Evolutionary conservation across 148 eudicot species (phyloP), one percentile per base, ranked within the genome.

Genomic region (Bassia scoparia): DNA sequence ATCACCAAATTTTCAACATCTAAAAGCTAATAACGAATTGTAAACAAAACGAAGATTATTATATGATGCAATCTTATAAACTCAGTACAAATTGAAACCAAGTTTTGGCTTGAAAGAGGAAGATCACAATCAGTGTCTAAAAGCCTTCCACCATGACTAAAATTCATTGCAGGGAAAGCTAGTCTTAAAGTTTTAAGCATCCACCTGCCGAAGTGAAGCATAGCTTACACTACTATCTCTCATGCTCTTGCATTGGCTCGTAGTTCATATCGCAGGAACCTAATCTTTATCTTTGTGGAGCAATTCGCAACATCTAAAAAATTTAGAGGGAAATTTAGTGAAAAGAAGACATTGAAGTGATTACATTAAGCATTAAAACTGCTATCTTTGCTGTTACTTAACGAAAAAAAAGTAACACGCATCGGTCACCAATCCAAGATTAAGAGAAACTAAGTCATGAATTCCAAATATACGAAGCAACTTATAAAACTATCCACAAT

Each of bases 191-290:
- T n/a, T 75, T 62, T 61, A 80, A 35, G 46, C 37, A 34, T 80
- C 82, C 35, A 75, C 76, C 71, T 80, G 97, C 96, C 2, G 88
- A 92, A 70, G 99, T 68, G 99, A 96, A 67, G 99, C 97, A 78
- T 96, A 96, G 75, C 97, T 96, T 11, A 96, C 97, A 37, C 99
- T 96, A 90, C 97, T 96, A 83, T 96, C 99, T 74, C 96, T 77
- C 81, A 52, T 88, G 82, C 76, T 83, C 83, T 92, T 96, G 96
- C 97, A 96, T 65, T 83, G 92, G 77, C 99, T 95, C 30, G 97
- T 71, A 92, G 99, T 62, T 95, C 99, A 49, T 95, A 95, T 37
- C 90, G 90, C 61, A 95, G 85, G 74, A 95, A 95, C 58, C 81
- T 82, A 23, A 95, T 84, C 83, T 87, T 92, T 70, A 90, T 86